phyloP scores from a whole-genome alignment of 495 filamentous ascomycete genomes.

The Hypoxylon rickii region DNA sequence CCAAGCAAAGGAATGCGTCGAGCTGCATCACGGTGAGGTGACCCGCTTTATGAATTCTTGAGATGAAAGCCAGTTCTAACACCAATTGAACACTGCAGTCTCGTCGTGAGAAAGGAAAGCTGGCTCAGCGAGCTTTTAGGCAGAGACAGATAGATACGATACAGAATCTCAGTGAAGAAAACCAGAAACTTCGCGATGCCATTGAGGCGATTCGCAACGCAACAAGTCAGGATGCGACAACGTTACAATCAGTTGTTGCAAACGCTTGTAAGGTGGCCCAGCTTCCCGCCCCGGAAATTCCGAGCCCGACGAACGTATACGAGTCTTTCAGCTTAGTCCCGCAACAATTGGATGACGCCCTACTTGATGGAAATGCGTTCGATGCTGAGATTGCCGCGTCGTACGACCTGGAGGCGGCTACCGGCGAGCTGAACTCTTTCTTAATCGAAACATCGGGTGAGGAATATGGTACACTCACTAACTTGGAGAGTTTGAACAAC shows the following conservation, averaged over 20 bases:
- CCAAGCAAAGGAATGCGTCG: constrained; percentile 2
- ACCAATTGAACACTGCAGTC: constrained; percentile 13
- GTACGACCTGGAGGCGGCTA: too few species aligned
- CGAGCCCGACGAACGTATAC: not conserved
- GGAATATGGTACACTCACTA: not conserved
- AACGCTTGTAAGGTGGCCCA: constrained; percentile 15
- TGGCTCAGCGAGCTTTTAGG: constrained; percentile 31
- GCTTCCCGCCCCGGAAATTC: not conserved
- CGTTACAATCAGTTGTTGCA: constrained; percentile 9
- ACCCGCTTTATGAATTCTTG: constrained; percentile 5
- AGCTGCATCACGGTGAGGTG: constrained; percentile 18
- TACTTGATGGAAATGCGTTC: too few species aligned
- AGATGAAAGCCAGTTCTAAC: not conserved
- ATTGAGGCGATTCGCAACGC: constrained; percentile 20
- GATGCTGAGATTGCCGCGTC: too few species aligned
- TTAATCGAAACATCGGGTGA: too few species aligned
- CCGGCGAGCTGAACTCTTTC: too few species aligned
- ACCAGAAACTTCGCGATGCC: constrained; percentile 19
- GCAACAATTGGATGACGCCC: too few species aligned
- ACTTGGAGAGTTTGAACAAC: not conserved
- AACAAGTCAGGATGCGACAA: not conserved
- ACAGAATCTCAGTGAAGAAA: constrained; percentile 16
- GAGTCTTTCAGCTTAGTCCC: too few species aligned
- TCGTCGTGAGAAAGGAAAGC: constrained; percentile 28
- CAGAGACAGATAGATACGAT: constrained; percentile 33